Conservation (phyloP, 768 basidiomycete genomes). For the Russula earlei region DNA sequence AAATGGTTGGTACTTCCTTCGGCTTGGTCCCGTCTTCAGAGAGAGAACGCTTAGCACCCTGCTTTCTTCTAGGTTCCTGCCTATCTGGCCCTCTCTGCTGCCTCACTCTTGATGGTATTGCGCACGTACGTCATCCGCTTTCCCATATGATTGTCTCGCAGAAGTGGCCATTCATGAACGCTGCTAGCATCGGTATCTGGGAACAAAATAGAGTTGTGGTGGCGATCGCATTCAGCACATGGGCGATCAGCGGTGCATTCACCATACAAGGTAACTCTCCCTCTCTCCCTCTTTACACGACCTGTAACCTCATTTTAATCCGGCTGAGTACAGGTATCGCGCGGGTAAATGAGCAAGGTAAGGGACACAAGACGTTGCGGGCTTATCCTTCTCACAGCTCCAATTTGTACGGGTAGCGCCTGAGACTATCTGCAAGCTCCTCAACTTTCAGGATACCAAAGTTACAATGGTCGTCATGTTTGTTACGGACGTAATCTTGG, state of each 20-base stretch:
- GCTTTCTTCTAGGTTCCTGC: background rate
- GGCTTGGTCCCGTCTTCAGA: too few relatives aligned
- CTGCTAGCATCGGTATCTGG: background rate
- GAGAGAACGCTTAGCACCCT: background rate
- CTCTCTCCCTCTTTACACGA: background rate
- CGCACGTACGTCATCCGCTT: background rate
- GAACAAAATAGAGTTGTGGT: background rate
- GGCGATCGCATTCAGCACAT: background rate
- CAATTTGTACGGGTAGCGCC: background rate
- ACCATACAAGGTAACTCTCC: background rate
- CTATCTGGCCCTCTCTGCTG: background rate
- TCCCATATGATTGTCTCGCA: background rate
- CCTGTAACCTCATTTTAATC: background rate
- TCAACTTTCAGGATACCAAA: background rate
- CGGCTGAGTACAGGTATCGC: background rate
- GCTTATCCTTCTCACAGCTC: background rate
- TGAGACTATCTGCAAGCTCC: background rate
- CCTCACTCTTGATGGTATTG: background rate
- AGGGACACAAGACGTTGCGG: too few relatives aligned
- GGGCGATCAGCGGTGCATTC: background rate
- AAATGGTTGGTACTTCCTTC: background rate
- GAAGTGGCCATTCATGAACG: too few relatives aligned
- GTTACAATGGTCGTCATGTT: background rate
- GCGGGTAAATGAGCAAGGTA: background rate
- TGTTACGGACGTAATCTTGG: background rate